phyloP scores from a whole-genome alignment of 306 rosid species.

The Medicago lupulina region DNA sequence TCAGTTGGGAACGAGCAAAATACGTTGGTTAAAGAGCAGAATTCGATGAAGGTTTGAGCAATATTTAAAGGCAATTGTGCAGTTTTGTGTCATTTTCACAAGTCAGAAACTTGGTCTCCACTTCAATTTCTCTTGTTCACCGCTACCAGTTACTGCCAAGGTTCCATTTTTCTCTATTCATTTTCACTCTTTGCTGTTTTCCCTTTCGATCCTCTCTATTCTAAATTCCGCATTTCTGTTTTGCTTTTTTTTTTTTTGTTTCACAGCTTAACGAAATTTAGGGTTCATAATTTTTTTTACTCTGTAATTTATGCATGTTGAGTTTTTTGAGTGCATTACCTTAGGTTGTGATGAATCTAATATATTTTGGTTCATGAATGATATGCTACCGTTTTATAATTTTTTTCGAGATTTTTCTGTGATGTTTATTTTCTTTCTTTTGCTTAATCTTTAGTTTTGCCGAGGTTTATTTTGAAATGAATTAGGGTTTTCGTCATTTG shows the following conservation, averaged over 20 bases:
- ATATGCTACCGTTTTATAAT: neutral
- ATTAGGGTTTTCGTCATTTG: constrained; percentile 40
- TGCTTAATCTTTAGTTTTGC: neutral
- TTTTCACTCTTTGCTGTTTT: no score
- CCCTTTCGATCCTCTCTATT: neutral
- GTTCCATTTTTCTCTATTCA: constrained; percentile 13
- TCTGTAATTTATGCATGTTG: constrained; percentile 4
- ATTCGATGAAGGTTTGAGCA: neutral
- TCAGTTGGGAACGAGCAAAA: no score
- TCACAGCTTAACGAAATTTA: constrained; percentile 11
- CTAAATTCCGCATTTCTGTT: neutral
- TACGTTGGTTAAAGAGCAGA: no score
- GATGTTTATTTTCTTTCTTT: neutral
- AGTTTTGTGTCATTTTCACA: constrained; percentile 8
- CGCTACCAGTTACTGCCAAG: constrained; percentile 10
- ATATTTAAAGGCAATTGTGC: neutral
- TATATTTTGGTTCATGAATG: constrained; percentile 12
- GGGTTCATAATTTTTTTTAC: constrained; percentile 8
- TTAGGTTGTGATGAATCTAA: neutral
- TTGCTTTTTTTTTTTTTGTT: neutral
- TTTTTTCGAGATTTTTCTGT: neutral
- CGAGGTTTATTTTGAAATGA: neutral
- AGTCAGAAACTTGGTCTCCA: constrained; percentile 11
- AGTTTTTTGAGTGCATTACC: constrained; percentile 16
- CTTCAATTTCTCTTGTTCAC: neutral